Evolutionary conservation across 1,139 yeast species (phyloP), one percentile per base, ranked within the genome.

Genomic region (Hyphopichia fennica): DNA sequence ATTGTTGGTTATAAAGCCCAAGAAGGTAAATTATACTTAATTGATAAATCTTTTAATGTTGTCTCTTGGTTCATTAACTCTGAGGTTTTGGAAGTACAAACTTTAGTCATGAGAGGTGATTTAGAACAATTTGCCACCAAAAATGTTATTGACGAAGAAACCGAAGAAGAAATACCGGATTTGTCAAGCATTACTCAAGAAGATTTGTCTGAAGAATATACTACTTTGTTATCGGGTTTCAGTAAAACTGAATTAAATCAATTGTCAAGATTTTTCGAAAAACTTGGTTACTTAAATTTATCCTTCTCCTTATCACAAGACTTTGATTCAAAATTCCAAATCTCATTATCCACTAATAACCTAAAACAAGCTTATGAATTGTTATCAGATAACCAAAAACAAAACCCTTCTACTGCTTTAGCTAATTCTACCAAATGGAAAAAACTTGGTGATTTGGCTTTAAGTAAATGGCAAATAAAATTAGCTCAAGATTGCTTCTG

Each of bases 21-120:
- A 57, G 98, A 93, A 59, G 87, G 88, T 54, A 87, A 85, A 54
- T 84, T 93, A 46, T 95, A 90, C 61, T 82, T 93, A 55, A 82
- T 93, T 49, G 99, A 93, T 65, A 91, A 90, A 68, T 90, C 93
- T 46, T 80, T 90, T 59, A 85, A 87, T 52, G 85, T 93, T 40
- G 72, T 87, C 36, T 82, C 96, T 18, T 91, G 93, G 75, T 83
- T 77, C 56, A 76, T 95, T 42, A 87, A 96, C 33, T 70, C 93
- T 38, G 81, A 90, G 20, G 95, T 95, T 9, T 77, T 93, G 51
- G 98, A 91, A 68, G 90, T 90, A 65, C 98, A 93, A 72, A 93
- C 99, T 1, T 81, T 91, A 49, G 96, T 93, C 6, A 76, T 93
- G 69, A 84, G 99, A 63, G 98, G 97, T 40, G 98, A 95, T 57